Evolutionary conservation across 2,329 filamentous ascomycete genomes (phyloP), one percentile per base, ranked within the genome.

Genomic region (Aspergillus neoniger): DNA sequence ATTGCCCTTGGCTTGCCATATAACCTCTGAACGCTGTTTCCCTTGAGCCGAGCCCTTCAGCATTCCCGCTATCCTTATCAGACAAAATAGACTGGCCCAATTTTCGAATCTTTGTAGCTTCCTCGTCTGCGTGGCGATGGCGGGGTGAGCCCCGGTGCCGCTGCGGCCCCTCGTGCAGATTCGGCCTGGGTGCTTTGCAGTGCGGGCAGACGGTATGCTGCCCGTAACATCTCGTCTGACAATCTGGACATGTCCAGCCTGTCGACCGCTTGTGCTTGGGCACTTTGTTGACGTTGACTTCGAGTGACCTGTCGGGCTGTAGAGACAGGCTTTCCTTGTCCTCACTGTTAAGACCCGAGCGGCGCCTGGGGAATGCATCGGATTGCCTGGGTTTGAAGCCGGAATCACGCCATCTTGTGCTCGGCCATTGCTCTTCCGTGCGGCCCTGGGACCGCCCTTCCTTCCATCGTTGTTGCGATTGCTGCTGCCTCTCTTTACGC

Each of bases 231-330:
- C 19, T 14, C 39, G 61, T 63, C 32, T 60, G 32, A 41, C 72
- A 75, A 12, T 62, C 57, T 2, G 71, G 70, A 54, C 72, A 75
- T 7, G 47, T 60, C 72, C 72, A 74, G 56, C 73, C 64, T n/a
- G 17, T 41, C n/a, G n/a, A 23, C 43, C 62, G 55, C 15, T 58
- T n/a, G 21, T 54, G 17, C n/a, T 15, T 49, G 17, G 58, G 58
- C 25, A 36, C 17, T 41, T n/a, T 17, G 5, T 47, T 41, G 36
- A 21, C 30, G 32, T 62, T 56, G 15, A 55, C 39, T 28, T 63
- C 62, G n/a, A 59, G 49, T 6, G 49, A 49, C 41, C 28, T 66
- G 36, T 59, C 59, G 17, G 63, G 64, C 19, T 63, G 63, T 19
- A 62, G 53, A 25, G 59, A 43, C 48, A 43, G 44, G 36, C 39